Conservation (phyloP, 305 asterid genomes). For the Fraxinus sp. region DNA sequence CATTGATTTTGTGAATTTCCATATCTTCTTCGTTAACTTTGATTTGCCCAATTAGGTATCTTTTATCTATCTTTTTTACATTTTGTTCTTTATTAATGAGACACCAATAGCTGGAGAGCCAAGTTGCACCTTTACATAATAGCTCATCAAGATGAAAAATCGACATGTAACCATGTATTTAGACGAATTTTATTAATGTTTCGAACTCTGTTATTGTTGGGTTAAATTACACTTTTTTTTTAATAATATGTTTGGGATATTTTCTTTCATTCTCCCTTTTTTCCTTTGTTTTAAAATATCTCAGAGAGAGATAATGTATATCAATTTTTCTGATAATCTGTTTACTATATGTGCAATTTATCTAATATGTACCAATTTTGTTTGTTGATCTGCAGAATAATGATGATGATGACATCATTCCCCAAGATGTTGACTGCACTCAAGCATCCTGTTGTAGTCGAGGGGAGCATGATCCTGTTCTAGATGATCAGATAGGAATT, state of each 20-base stretch:
- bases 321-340: background rate
- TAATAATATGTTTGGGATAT: background rate
- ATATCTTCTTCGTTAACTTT: background rate
- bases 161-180: background rate
- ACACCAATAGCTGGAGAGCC: background rate
- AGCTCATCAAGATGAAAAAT: background rate
- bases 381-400: slow-evolving; percentile 14
- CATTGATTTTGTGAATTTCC: background rate
- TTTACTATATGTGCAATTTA: background rate
- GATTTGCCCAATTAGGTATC: background rate
- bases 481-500: slow-evolving; percentile 68
- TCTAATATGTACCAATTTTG: background rate
- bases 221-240: background rate
- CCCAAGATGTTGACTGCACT: background rate
- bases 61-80: background rate
- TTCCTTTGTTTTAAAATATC: background rate
- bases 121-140: background rate
- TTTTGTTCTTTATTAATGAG: background rate
- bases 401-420: background rate
- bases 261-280: background rate
- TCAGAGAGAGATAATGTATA: background rate
- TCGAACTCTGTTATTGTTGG: background rate
- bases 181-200: background rate
- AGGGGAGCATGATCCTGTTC: slow-evolving; percentile 42
- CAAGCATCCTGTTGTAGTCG: slow-evolving; percentile 22